Evolutionary conservation across 371 early-diverging fungal genomes (phyloP).

Genomic region (Mucor irregularis): DNA sequence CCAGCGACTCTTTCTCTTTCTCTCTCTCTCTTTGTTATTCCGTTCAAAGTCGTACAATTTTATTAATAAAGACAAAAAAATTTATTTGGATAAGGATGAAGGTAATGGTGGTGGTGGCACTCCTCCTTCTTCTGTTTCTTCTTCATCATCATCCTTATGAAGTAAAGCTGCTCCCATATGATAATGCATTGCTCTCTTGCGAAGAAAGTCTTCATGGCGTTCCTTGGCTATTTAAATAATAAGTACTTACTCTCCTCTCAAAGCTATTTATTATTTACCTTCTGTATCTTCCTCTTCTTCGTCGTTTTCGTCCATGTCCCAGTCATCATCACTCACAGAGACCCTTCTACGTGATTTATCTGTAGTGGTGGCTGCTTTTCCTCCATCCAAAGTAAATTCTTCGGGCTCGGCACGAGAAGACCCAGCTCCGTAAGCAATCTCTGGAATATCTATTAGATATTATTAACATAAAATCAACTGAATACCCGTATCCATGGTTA

Average conservation of each 20-base stretch:
- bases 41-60: background rate
- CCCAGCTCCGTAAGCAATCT: constrained; percentile 6
- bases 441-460: constrained; percentile 9
- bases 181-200: constrained; percentile 79
- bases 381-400: constrained; percentile 47
- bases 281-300: constrained; percentile 38
- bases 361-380: constrained; percentile 37
- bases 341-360: constrained; percentile 31
- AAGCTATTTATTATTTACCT: constrained; percentile 1
- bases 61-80: too few relatives aligned
- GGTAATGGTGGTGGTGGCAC: background rate
- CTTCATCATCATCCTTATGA: constrained; percentile 41
- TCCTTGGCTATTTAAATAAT: constrained; percentile 26
- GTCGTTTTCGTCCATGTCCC: constrained; percentile 51
- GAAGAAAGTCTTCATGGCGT: constrained; percentile 69
- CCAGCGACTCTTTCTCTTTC: background rate
- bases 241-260: background rate
- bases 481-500: constrained; percentile 1
- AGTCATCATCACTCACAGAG: constrained; percentile 47
- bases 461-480: background rate
- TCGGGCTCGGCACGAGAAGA: constrained; percentile 31
- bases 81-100: background rate
- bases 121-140: constrained; percentile 11
- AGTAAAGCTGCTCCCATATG: constrained; percentile 47
- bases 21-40: background rate